A percentile compares a stretch with the other conserved stretches of the same genome.
Evolutionary conservation across 2,329 filamentous ascomycete species (phyloP).

Genomic region (Xylariaceae sp.): DNA sequence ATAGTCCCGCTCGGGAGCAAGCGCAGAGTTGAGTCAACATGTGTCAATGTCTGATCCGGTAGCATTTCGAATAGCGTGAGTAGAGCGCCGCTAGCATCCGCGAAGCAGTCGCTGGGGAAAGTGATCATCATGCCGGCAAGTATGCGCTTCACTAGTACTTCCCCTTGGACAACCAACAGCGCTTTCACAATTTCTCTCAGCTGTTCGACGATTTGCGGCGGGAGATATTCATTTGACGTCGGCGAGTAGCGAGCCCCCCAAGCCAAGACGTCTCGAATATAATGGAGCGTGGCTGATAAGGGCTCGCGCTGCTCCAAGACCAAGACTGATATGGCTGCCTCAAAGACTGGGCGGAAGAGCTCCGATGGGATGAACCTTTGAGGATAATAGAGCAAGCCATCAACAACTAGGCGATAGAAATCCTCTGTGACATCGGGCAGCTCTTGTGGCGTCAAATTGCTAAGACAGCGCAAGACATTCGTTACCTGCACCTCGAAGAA

Average conservation of each 20-base stretch:
- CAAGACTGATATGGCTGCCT: conserved; percentile 79
- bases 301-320: conserved; percentile 88
- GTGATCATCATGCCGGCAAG: conserved; percentile 99
- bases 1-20: conserved; percentile 80
- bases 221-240: conserved; percentile 49
- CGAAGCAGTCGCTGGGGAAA: conserved; percentile 92
- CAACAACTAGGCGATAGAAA: conserved; percentile 88
- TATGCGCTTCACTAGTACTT: conserved; percentile 76
- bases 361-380: conserved; percentile 73
- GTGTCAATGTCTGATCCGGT: conserved; percentile 69
- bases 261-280: conserved; percentile 81
- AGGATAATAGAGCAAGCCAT: conserved; percentile 90
- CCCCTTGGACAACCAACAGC: conserved; percentile 65
- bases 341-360: conserved; percentile 76
- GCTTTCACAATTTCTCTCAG: conserved; percentile 68
- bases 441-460: conserved; percentile 68
- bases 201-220: conserved; percentile 57
- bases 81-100: conserved; percentile 88
- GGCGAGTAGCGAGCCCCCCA: conserved; percentile 75
- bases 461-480: conserved; percentile 83
- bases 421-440: conserved; percentile 86
- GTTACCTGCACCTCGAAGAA: conserved; percentile 95
- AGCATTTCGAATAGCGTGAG: conserved; percentile 83
- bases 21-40: conserved; percentile 78
- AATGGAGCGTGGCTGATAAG: conserved; percentile 85